Base-by-base conservation (phyloP, 2,329 filamentous ascomycete species). In the Penicillium crustosum region DNA sequence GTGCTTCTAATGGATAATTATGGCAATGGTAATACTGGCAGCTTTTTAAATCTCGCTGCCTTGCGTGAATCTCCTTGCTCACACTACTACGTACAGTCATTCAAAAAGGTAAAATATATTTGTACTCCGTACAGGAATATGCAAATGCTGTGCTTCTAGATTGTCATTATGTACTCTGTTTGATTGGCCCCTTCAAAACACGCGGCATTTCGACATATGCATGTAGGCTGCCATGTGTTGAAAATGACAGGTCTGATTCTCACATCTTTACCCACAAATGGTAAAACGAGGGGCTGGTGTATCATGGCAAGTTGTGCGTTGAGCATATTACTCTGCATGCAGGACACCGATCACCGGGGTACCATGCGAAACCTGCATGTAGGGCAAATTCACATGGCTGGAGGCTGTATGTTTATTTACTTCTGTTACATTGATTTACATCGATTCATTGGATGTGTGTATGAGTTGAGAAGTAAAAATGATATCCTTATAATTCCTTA, bases 181-280 rank as follows among this genome's bases (percentile, higher is more conserved):
- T 27, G 15, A 56, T 38, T 27, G 12, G n/a, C 10, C 25, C 25
- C 9, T 10, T 19, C 0, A 29, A 50, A 36, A 36, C 58, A 62
- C 50, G 55, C 63, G 58, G 49, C 42, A 55, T 56, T 23, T 35
- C 6, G 10, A 55, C 29, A 63, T 59, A 55, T 58, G 51, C 58
- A 57, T 52, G 56, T 52, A 27, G 49, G 39, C 47, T 50, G 58
- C 64, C 65, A 67, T 67, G 64, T 66, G 65, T 61, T 51, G 7
- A 57, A 63, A 66, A 23, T 62, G 64, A 66, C 50, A 61, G 59
- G 57, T 65, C 64, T 38, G 10, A 49, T 58, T 58, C 51, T 62
- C 58, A 25, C 8, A 39, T 33, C 43, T 50, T 60, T 60, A 42
- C 13, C 63, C 58, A 25, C 2, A 49, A 15, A 31, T 47, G 33